phyloP scores from a whole-genome alignment of 371 early-diverging fungal genomes.

The Cokeromyces recurvatus region DNA sequence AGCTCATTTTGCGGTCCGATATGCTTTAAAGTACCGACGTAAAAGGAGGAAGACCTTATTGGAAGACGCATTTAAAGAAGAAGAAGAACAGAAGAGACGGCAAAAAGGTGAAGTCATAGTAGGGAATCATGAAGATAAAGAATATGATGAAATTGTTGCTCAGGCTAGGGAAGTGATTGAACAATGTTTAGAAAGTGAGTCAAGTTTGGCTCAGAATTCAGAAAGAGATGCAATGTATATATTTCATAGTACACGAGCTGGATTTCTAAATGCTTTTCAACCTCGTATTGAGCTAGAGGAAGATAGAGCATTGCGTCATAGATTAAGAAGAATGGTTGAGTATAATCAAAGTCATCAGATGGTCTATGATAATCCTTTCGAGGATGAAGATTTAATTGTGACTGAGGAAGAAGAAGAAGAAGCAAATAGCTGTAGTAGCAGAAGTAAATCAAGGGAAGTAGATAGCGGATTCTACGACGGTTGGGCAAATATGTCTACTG shows the following conservation, averaged over 20 bases:
- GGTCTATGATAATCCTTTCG: slow-evolving; percentile 41
- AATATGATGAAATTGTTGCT: slow-evolving; percentile 13
- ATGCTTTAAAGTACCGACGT: slow-evolving; percentile 27
- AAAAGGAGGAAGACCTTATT: slow-evolving; percentile 17
- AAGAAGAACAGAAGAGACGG: too few species aligned
- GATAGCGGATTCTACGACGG: too few species aligned
- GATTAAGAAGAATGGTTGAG: slow-evolving; percentile 16
- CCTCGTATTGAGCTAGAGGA: slow-evolving; percentile 34
- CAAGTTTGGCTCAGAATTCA: slow-evolving; percentile 29
- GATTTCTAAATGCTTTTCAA: slow-evolving; percentile 28
- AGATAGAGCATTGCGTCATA: slow-evolving; percentile 22
- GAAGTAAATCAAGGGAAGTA: too few species aligned
- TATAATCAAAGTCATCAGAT: slow-evolving; percentile 21
- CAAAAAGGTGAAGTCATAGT: too few species aligned
- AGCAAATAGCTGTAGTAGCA: too few species aligned
- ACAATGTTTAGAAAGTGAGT: slow-evolving; percentile 45
- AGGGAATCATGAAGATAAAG: slow-evolving; percentile 1
- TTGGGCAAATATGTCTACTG: too few species aligned
- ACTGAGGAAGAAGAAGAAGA: slow-evolving; percentile 35
- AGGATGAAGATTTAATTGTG: slow-evolving; percentile 39
- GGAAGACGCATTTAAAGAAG: slow-evolving; percentile 26
- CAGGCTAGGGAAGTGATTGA: slow-evolving; percentile 33
- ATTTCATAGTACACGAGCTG: slow-evolving; percentile 43
- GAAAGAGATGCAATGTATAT: slow-evolving; percentile 52
- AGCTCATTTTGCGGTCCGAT: slow-evolving; percentile 38